Conservation (phyloP, 257 asterid genomes). For the Rehmannia glutinosa region DNA sequence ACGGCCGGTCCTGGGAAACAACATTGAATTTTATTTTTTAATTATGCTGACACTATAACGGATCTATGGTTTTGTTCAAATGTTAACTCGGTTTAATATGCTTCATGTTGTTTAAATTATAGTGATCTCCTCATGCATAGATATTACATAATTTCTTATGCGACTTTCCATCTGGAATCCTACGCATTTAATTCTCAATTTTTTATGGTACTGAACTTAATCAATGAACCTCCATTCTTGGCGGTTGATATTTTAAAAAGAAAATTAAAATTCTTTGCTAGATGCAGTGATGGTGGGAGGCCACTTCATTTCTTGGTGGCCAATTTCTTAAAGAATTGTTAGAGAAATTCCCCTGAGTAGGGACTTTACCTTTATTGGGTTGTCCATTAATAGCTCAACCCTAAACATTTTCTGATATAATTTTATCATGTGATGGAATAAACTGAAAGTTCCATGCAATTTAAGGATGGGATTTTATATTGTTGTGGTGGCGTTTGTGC, state of each 20-base stretch:
- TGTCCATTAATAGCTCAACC: no score
- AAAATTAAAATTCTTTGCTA: no score
- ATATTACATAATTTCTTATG: neutral
- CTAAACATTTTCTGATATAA: no score
- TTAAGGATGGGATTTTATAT: no score
- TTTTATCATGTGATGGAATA: no score
- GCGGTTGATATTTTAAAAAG: neutral
- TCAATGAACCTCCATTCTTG: neutral
- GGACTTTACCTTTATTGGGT: no score
- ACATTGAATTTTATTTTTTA: neutral
- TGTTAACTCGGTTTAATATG: slow-evolving; percentile 1
- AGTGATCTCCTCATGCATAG: slow-evolving; percentile 4
- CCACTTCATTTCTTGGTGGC: no score
- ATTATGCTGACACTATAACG: neutral
- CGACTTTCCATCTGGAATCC: neutral
- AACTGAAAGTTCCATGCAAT: no score
- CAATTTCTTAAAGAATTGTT: no score
- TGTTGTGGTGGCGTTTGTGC: no score
- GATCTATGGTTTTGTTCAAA: neutral
- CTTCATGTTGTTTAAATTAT: slow-evolving; percentile 6
- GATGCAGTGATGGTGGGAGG: no score
- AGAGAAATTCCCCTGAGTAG: no score
- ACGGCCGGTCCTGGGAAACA: slow-evolving; percentile 8
- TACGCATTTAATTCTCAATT: neutral
- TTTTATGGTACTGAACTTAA: neutral